phyloP scores from a whole-genome alignment of 345 rosid genomes.

The Reutealis trisperma region DNA sequence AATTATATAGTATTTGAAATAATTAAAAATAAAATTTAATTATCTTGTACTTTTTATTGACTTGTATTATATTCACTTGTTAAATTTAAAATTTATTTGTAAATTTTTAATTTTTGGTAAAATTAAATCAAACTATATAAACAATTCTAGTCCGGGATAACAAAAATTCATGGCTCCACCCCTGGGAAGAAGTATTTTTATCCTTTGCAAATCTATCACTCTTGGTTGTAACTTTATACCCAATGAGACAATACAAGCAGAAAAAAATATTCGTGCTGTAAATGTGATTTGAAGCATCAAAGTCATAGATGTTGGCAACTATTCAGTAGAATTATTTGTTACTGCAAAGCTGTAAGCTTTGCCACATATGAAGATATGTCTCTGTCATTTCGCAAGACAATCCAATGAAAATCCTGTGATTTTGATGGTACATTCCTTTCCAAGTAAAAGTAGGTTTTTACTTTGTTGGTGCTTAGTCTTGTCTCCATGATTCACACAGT shows the following conservation, averaged over 20 bases:
- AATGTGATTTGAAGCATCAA: slow-evolving; percentile 41
- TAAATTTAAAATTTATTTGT: no score
- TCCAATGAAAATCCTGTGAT: slow-evolving; percentile 35
- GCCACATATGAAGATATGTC: slow-evolving; percentile 27
- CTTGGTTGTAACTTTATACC: background rate
- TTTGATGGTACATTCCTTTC: slow-evolving; percentile 24
- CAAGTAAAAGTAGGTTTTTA: slow-evolving; percentile 7
- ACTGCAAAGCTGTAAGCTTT: slow-evolving; percentile 22
- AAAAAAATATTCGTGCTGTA: background rate
- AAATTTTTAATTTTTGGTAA: no score
- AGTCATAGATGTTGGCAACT: background rate
- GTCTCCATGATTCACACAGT: slow-evolving; percentile 21
- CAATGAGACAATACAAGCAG: no score
- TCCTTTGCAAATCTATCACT: no score
- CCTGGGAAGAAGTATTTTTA: no score
- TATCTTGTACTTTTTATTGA: no score
- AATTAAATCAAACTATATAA: no score
- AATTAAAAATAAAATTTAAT: no score
- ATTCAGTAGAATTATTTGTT: slow-evolving; percentile 21
- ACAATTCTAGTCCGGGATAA: no score
- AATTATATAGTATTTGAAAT: no score
- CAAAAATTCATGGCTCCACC: no score
- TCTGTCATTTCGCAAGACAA: slow-evolving; percentile 26
- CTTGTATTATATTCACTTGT: no score
- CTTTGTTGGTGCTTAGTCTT: slow-evolving; percentile 15